Conservation (phyloP, 768 basidiomycete genomes). For the Calocybe indica region DNA sequence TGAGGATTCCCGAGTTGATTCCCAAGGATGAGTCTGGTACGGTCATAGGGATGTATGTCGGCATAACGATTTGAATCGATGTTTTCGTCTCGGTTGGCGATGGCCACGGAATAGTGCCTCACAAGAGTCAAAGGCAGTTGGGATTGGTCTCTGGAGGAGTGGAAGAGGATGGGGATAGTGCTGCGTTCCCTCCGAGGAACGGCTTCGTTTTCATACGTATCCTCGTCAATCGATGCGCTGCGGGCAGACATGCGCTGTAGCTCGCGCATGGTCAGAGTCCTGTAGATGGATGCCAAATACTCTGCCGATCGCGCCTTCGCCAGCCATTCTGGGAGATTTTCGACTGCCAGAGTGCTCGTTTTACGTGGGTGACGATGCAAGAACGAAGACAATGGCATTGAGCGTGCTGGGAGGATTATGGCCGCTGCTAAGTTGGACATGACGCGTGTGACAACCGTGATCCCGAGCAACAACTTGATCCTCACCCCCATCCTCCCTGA, state of each 20-base stretch:
- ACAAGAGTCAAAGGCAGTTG: background rate
- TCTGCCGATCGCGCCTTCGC: conserved; percentile 1
- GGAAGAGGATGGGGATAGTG: background rate
- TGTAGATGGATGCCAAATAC: conserved; percentile 6
- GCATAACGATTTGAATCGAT: conserved; percentile 57
- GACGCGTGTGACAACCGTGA: conserved; percentile 1
- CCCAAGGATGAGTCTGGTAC: conserved; percentile 53
- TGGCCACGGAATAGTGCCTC: conserved; percentile 50
- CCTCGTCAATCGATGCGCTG: background rate
- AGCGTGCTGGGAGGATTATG: background rate
- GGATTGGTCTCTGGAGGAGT: background rate
- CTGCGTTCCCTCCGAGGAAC: background rate
- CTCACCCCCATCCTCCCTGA: too few species aligned
- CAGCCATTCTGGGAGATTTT: conserved; percentile 11
- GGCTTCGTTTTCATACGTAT: too few species aligned
- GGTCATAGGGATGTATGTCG: conserved; percentile 76
- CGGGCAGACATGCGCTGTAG: conserved; percentile 10
- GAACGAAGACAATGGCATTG: background rate
- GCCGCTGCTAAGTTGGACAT: background rate
- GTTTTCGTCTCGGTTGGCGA: conserved; percentile 42
- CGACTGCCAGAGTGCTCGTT: background rate
- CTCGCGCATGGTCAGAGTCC: conserved; percentile 9
- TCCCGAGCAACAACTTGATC: background rate
- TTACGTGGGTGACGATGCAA: conserved; percentile 2
- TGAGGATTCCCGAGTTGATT: background rate